Conservation (phyloP, 768 basidiomycete genomes). For the Calocera cornea region DNA sequence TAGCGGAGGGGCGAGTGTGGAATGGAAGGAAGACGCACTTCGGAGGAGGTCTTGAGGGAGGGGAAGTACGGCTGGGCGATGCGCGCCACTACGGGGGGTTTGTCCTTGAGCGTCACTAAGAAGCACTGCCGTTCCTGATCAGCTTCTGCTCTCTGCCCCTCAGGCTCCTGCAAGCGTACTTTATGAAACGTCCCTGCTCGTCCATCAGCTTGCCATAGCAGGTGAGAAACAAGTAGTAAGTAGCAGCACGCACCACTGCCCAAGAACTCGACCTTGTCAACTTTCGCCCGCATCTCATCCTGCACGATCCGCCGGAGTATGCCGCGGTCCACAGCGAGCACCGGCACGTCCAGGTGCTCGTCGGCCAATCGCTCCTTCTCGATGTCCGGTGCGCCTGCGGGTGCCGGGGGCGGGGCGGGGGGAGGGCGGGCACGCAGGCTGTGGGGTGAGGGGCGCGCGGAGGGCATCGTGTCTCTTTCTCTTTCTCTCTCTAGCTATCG, state of each 20-base stretch:
- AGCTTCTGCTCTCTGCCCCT: neutral
- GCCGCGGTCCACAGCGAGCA: constrained; percentile 63
- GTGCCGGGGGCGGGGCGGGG: neutral
- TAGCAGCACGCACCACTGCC: constrained; percentile 47
- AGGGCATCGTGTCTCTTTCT: neutral
- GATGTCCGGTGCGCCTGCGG: neutral
- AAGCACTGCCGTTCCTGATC: constrained; percentile 42
- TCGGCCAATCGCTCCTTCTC: neutral
- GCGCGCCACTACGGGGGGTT: constrained; percentile 53
- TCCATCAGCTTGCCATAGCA: neutral
- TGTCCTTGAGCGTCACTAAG: constrained; percentile 50
- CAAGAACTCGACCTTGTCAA: constrained; percentile 57
- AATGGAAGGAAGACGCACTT: constrained; percentile 24
- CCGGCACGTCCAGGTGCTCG: constrained; percentile 26
- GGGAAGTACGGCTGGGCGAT: constrained; percentile 80
- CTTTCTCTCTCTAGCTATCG: neutral
- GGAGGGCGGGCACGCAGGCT: neutral
- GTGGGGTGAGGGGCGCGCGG: neutral
- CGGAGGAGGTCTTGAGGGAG: constrained; percentile 72
- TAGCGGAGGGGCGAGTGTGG: neutral
- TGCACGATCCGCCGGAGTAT: constrained; percentile 64
- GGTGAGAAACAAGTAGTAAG: too few species aligned
- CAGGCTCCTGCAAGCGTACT: constrained; percentile 26
- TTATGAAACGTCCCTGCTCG: constrained; percentile 70
- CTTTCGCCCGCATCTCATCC: constrained; percentile 51